Percentiles rank a stretch among this genome's conserved stretches.
phyloP scores from a whole-genome alignment of 345 rosid species.

The Eucalyptus brandiana region DNA sequence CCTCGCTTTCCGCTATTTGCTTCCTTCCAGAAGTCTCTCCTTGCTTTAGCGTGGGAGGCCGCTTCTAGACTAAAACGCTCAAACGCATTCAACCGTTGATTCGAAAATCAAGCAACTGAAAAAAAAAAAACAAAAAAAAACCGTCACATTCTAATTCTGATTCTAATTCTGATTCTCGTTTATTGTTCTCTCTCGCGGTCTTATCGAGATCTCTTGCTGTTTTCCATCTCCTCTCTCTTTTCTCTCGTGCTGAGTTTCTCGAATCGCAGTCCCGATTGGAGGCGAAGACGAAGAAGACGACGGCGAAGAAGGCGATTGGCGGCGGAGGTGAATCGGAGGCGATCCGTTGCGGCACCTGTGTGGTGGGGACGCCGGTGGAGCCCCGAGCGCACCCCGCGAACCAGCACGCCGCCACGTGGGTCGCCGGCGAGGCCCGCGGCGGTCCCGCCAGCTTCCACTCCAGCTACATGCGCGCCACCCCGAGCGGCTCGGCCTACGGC shows the following conservation, averaged over 20 bases:
- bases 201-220: background rate
- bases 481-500: background rate
- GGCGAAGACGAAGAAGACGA: background rate
- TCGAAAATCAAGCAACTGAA: accelerated
- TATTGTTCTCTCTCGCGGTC: background rate
- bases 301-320: slow-evolving; percentile 17
- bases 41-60: background rate
- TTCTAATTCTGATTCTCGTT: background rate
- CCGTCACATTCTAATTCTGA: background rate
- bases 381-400: background rate
- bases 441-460: background rate
- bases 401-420: background rate
- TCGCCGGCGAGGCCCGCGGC: background rate
- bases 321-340: background rate
- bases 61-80: background rate
- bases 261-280: too few relatives aligned
- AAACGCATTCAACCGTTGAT: background rate
- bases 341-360: accelerated
- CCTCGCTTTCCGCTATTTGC: background rate
- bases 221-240: too few relatives aligned
- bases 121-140: background rate
- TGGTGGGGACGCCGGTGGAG: background rate
- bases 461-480: background rate
- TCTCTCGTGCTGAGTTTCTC: too few relatives aligned
- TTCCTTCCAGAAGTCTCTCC: background rate